Evolutionary conservation across 1,139 yeast species (phyloP), one percentile per base, ranked within the genome.

Genomic region (Pichia sp.): DNA sequence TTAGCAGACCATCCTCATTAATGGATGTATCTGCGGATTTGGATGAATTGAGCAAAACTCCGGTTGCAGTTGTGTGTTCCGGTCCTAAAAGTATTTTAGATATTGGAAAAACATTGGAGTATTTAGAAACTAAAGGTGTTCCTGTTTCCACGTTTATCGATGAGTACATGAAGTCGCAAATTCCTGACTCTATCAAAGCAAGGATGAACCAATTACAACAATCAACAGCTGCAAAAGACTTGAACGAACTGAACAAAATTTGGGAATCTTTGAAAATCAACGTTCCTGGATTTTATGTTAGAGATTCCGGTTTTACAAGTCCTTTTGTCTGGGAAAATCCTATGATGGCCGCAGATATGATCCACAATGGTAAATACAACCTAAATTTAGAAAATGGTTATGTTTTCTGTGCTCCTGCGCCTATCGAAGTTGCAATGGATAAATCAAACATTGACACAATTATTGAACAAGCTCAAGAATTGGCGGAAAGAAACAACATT

Each of bases 81-180:
- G 97, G 97, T 0, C 95, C 96, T 3, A 87, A 87, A 61, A 79
- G 90, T 34, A 86, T 87, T 44, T 67, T 87, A 50, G 96, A 87
- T 58, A 81, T 88, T 49, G 79, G 76, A 10, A 70, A 83, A 51
- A 87, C 97, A 0, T 72, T 86, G 76, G 97, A 87, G 60, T 85
- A 81, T 57, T 68, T 87, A 47, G 96, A 87, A 61, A 87, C 97
- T 0, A 90, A 86, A 61, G 97, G 96, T 11, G 81, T 77, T 1
- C 76, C 74, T 48, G 81, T 77, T 27, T 67, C 72, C 8, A 62
- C 66, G 1, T 59, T 45, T 40, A 44, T 56, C 32, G 64, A 60
- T 69, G 41, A 44, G 5, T 28, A 11, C 5, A 45, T 47, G 46
- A 39, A 36, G 27, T 33, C 33, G 3, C 76, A 29, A 10, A 34